phyloP scores from a whole-genome alignment of 768 basidiomycete genomes.

The Russula emetica region DNA sequence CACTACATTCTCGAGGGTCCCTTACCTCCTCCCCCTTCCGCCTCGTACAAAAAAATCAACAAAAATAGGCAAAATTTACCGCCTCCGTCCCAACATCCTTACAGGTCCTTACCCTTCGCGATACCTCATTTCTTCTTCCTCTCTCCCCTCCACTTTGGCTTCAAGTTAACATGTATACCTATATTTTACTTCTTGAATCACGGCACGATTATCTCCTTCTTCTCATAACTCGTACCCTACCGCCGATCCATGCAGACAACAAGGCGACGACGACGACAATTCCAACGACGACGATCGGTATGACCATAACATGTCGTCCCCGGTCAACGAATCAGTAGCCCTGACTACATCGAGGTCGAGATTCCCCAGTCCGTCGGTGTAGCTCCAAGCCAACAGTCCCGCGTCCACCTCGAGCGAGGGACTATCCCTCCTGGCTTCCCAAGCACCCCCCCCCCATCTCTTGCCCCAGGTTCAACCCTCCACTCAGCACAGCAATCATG shows the following conservation, averaged over 20 bases:
- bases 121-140: too few species aligned
- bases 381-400: slow-evolving; percentile 7
- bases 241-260: not conserved
- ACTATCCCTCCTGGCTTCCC: slow-evolving; percentile 84
- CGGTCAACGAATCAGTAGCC: not conserved
- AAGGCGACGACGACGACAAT: not conserved
- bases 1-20: too few species aligned
- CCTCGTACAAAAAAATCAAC: too few species aligned
- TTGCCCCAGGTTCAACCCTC: slow-evolving; percentile 67
- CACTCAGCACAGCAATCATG: slow-evolving; percentile 44
- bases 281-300: not conserved
- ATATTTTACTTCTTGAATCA: not conserved
- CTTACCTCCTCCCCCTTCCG: too few species aligned
- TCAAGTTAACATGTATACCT: slow-evolving; percentile 2
- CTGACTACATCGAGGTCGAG: too few species aligned
- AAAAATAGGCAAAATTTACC: too few species aligned
- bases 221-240: slow-evolving; percentile 13
- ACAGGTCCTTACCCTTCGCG: too few species aligned
- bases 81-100: too few species aligned
- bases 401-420: slow-evolving; percentile 47
- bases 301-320: not conserved
- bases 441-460: slow-evolving; percentile 71
- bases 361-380: too few species aligned
- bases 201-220: slow-evolving; percentile 11
- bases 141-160: too few species aligned